phyloP scores from a whole-genome alignment of 208 protist genomes.

The Borovskyia barvae region DNA sequence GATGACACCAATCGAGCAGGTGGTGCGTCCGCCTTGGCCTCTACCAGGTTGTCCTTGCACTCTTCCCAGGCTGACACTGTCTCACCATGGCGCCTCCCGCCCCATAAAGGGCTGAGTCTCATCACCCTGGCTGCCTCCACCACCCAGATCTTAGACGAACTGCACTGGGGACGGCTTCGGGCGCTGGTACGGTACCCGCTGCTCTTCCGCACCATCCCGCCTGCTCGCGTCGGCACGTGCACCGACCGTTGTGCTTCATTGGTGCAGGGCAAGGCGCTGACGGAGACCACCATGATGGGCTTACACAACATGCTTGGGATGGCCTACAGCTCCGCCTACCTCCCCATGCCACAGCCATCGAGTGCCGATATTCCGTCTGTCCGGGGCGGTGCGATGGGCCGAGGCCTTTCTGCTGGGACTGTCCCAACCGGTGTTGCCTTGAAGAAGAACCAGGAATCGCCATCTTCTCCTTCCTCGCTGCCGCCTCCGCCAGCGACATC shows the following conservation, averaged over 20 bases:
- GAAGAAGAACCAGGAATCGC: too few species aligned
- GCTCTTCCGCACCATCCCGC: conserved; percentile 14
- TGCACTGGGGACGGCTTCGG: conserved; percentile 25
- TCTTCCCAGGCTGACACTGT: neutral
- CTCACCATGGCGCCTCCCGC: neutral
- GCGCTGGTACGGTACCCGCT: conserved; percentile 19
- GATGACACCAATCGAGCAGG: neutral
- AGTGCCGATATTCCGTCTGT: too few species aligned
- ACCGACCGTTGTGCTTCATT: too few species aligned
- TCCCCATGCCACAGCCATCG: neutral
- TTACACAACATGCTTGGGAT: conserved; percentile 4
- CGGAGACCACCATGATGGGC: conserved; percentile 5
- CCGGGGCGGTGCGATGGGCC: too few species aligned
- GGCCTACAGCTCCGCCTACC: neutral
- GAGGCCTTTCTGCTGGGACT: too few species aligned
- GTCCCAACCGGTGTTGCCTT: too few species aligned
- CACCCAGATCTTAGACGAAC: conserved; percentile 7
- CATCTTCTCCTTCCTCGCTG: too few species aligned
- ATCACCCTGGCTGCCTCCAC: conserved; percentile 13
- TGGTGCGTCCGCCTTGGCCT: neutral
- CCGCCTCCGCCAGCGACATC: too few species aligned
- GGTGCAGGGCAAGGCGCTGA: too few species aligned
- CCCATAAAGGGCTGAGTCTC: conserved; percentile 10
- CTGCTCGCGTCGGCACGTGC: too few species aligned
- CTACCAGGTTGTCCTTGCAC: neutral